Base-by-base conservation (phyloP, 768 basidiomycete genomes). In the Boletus rubropictus region DNA sequence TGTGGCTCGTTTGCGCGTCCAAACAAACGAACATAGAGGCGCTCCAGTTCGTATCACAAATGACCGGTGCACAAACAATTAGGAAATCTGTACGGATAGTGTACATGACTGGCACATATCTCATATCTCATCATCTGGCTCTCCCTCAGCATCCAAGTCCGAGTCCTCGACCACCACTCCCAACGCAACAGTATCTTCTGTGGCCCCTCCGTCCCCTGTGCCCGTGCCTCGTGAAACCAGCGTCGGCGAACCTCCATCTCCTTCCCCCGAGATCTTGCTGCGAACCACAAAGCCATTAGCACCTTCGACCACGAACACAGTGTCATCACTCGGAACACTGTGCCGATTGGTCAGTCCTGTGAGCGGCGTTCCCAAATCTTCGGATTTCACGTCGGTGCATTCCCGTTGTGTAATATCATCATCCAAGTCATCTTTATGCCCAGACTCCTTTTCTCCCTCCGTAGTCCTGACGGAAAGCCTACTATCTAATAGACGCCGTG, bases 311-410 rank as follows among this genome's bases (percentile, higher is more conserved):
- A 66, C 71, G 38, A 71, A 70, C 34, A 81, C 68, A 8, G 77
- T 81, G 44, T 77, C 78, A 50, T 83, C 83, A 56, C 76, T 81
- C 25, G 77, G 76, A 48, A 72, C 68, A 52, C 81, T 82, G 56
- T 76, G 77, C 49, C 70, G 69, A 53, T 76, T 77, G 40, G 76
- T 72, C 46, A 67, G 54, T 18, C 64, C 72, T 6, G 75, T 79
- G 37, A 74, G 60, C 1, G 79, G 77, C 25, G 79, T 81, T 25
- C 69, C 76, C 44, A 66, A 52, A 48, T 79, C 79, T 58, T 82
- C 81, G n/a, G 72, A 72, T 58, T 77, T 77, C 35, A 73, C 67
- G 40, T 68, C 71, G 18, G 47, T n/a, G 47, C 44, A 52, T 28
- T 55, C 57, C 7, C 38, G 52, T 46, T 38, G 52, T 10, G 35